Conservation (phyloP, 768 basidiomycete species). For the Stropharia rugosoannulata region DNA sequence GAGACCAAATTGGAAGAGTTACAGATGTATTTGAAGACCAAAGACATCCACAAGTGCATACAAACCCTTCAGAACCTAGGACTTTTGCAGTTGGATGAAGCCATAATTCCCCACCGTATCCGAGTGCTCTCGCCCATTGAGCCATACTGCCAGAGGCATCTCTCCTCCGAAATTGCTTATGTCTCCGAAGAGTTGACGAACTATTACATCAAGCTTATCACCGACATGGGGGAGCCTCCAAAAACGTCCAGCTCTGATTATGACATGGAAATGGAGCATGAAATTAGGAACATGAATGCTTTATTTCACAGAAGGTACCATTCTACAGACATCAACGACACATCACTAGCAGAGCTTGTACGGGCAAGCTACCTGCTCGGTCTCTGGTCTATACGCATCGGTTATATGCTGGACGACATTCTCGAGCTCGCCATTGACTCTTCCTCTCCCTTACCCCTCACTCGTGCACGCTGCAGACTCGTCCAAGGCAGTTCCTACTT, state of each 20-base stretch:
- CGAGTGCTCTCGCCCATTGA: not conserved
- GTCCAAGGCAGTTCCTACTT: not conserved
- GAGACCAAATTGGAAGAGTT: not conserved
- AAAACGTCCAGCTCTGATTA: not conserved
- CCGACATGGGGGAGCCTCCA: not conserved
- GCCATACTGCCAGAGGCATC: not conserved
- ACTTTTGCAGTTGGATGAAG: not conserved
- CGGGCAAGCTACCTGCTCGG: not conserved
- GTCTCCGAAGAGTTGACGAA: not conserved
- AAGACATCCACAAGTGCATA: not conserved
- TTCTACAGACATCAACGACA: not conserved
- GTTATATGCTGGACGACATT: slow-evolving; percentile 2
- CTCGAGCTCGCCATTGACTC: not conserved
- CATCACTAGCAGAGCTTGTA: not conserved
- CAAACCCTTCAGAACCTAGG: not conserved
- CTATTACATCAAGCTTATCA: not conserved
- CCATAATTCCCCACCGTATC: not conserved
- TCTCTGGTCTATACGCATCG: slow-evolving; percentile 1
- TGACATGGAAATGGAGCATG: not conserved
- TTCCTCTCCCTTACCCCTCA: not conserved
- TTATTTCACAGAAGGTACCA: not conserved
- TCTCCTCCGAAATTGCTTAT: not conserved
- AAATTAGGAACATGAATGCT: slow-evolving; percentile 3
- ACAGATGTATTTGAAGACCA: not conserved
- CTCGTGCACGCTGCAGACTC: slow-evolving; percentile 1